Evolutionary conservation across 192 early-diverging fungal genomes (phyloP).

Genomic region (Mortierella claussenii): DNA sequence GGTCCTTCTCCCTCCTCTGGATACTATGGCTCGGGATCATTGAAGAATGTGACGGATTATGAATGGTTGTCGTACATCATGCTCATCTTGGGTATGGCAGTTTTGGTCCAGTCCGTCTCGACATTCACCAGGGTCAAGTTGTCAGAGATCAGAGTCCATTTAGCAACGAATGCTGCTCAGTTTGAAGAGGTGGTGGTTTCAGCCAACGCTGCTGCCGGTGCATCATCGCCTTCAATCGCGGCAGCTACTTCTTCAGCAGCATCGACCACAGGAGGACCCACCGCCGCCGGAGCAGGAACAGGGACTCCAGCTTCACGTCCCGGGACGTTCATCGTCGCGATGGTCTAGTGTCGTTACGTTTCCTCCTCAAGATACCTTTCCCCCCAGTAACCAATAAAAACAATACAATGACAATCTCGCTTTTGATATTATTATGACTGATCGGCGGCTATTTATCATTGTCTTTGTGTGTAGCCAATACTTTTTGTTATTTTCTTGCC

Average conservation of each 20-base stretch:
- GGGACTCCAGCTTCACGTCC: too few relatives aligned
- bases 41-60: not conserved
- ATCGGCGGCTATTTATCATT: too few relatives aligned
- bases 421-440: not conserved
- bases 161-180: not conserved
- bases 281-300: too few relatives aligned
- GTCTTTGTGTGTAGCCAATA: too few relatives aligned
- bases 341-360: too few relatives aligned
- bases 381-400: too few relatives aligned
- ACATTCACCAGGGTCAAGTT: slow-evolving; percentile 2
- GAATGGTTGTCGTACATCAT: slow-evolving; percentile 3
- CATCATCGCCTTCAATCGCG: too few relatives aligned
- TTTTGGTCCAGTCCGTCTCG: not conserved
- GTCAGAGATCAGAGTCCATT: not conserved
- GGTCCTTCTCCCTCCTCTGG: slow-evolving; percentile 4
- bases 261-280: not conserved
- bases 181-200: not conserved
- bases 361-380: too few relatives aligned
- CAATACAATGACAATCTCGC: not conserved
- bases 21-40: slow-evolving; percentile 11
- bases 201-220: not conserved
- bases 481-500: too few relatives aligned
- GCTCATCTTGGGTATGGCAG: not conserved
- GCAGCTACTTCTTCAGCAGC: too few relatives aligned
- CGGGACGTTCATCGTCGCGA: not conserved